Evolutionary conservation across 441 rosid species (phyloP), one percentile per base, ranked within the genome.

Genomic region (Jatropha podagrica): DNA sequence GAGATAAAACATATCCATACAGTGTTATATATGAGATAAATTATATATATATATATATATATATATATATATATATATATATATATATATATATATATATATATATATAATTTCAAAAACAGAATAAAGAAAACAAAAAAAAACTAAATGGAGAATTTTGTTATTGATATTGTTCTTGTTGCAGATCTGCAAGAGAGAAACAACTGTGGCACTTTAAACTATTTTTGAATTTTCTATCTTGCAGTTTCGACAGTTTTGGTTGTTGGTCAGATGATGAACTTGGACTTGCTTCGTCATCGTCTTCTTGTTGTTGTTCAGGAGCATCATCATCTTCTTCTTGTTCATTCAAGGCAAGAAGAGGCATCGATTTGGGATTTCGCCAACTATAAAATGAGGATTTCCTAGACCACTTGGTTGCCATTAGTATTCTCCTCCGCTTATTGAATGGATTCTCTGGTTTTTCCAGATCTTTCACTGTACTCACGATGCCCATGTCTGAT

Each of bases 401-500:
- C 38, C 69, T 70, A 23, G 46, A 46, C 78, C 61, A 74, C 52
- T 79, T 79, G 67, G 65, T 75, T 9, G 76, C 78, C 69, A 79
- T 8, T 13, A 74, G 4, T 0, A 71, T 4, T 38, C 81, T 79
- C 44, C 78, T 65, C 26, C 73, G 64, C 55, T 79, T 79, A 82
- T 91, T 94, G 74, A 94, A 87, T 9, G 95, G 89, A 72, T 87
- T 90, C 83, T 94, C 96, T 40, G 81, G 76, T 78, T 92, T 92
- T 83, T 71, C 85, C 74, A 94, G 41, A 67, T 89, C 95, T 52
- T 89, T 87, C 27, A 79, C 78, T 10, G 74, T 75, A 56, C 60
- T 80, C 55, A 77, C 85, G 18, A 37, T 56, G 14, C 40, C 69
- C 80, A 60, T 60, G 55, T 90, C 92, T 63, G 85, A 61, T 15